phyloP scores from a whole-genome alignment of 371 early-diverging fungal genomes.

The Haplosporangium sp. region DNA sequence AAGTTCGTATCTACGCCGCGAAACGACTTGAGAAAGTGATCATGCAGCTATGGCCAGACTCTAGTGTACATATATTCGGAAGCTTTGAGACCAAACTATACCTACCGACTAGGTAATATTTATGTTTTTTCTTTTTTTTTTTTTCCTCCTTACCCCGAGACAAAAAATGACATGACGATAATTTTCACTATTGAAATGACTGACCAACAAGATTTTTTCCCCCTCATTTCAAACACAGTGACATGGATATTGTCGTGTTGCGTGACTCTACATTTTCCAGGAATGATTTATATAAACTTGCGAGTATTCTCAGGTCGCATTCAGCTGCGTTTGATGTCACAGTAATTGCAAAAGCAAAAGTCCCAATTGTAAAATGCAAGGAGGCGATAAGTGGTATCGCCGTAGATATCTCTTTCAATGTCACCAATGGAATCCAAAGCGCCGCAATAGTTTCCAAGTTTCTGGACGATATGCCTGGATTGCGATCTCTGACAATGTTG shows the following conservation, averaged over 20 bases:
- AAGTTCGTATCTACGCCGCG: constrained; percentile 77
- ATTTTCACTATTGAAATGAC: no score
- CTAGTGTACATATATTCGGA: constrained; percentile 82
- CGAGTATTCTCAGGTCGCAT: constrained; percentile 15
- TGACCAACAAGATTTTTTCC: no score
- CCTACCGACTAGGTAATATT: constrained; percentile 78
- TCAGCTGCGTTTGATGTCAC: constrained; percentile 33
- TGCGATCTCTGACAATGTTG: constrained; percentile 42
- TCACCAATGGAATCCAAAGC: constrained; percentile 34
- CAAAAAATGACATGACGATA: no score
- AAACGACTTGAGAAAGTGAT: constrained; percentile 69
- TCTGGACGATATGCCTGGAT: constrained; percentile 31
- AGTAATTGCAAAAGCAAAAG: constrained; percentile 69
- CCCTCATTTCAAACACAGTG: constrained; percentile 8
- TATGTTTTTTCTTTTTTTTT: neutral
- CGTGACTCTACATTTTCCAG: neutral
- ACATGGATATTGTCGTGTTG: constrained; percentile 48
- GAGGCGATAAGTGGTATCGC: constrained; percentile 32
- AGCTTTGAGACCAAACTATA: constrained; percentile 88
- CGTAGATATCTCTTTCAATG: constrained; percentile 53
- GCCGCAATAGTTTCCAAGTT: constrained; percentile 25
- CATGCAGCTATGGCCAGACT: constrained; percentile 52
- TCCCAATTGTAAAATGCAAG: constrained; percentile 92
- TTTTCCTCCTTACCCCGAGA: neutral
- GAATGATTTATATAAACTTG: constrained; percentile 51